Conservation (phyloP, 495 filamentous ascomycete genomes). For the Aspergillus heteromorphus region DNA sequence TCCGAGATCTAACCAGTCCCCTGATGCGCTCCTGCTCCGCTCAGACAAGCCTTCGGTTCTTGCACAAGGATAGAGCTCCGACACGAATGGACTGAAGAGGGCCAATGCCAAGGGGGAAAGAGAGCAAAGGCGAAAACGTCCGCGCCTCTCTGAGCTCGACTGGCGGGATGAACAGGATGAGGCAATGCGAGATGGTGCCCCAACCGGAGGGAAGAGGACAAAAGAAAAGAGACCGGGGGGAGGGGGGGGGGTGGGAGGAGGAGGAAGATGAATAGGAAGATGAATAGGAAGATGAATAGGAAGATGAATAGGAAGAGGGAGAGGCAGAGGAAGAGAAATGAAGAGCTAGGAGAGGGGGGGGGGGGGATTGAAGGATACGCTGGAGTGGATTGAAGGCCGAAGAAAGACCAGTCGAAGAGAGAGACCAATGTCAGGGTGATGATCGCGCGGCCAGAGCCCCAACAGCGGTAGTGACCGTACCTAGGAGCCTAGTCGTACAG, state of each 20-base stretch:
- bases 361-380: not conserved
- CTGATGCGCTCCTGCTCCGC: slow-evolving; percentile 11
- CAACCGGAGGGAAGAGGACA: not conserved
- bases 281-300: slow-evolving; percentile 1
- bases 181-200: not conserved
- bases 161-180: not conserved
- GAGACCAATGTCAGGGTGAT: not conserved
- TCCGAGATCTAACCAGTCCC: slow-evolving; percentile 15
- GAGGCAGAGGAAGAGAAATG: slow-evolving; percentile 4
- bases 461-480: not conserved
- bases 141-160: not conserved
- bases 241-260: not conserved
- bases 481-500: not conserved
- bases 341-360: not conserved
- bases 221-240: slow-evolving; percentile 1
- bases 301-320: slow-evolving; percentile 1
- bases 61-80: not conserved
- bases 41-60: not conserved
- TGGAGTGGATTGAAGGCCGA: slow-evolving; percentile 4
- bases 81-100: not conserved
- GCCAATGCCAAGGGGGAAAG: slow-evolving; percentile 1
- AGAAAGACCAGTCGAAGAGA: not conserved
- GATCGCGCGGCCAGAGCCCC: not conserved
- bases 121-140: not conserved
- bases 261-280: slow-evolving; percentile 1